Conservation (phyloP, 495 filamentous ascomycete species). For the Hypoxylon cercidicola region DNA sequence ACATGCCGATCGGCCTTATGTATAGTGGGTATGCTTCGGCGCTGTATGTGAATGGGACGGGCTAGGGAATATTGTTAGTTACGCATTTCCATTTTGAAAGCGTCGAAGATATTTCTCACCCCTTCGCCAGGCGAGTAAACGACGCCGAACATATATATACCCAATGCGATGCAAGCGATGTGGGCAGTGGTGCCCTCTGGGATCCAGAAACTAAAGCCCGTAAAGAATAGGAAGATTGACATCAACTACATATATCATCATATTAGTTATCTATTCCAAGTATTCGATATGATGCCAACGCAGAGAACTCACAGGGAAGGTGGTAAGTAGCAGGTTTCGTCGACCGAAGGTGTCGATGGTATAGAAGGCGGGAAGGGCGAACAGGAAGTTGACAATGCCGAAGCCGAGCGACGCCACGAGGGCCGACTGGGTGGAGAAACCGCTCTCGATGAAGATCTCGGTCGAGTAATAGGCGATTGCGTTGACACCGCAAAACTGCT, state of each 20-base stretch:
- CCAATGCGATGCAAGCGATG: conserved; percentile 70
- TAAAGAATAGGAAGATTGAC: conserved; percentile 76
- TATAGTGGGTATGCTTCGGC: conserved; percentile 84
- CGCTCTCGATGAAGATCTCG: conserved; percentile 69
- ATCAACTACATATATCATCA: conserved; percentile 62
- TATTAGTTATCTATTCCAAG: conserved; percentile 5
- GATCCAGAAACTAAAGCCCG: conserved; percentile 84
- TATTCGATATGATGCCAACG: not conserved
- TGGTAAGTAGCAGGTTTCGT: conserved; percentile 78
- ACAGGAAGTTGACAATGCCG: conserved; percentile 82
- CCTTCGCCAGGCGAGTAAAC: conserved; percentile 85
- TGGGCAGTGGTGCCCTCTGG: conserved; percentile 54
- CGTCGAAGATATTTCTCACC: conserved; percentile 13
- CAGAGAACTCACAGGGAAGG: conserved; percentile 70
- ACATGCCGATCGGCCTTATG: conserved; percentile 77
- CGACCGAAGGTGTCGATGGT: conserved; percentile 89
- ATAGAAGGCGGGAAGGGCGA: conserved; percentile 80
- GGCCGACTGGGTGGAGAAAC: conserved; percentile 65
- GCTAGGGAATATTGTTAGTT: conserved; percentile 43
- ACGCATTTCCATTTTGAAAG: not conserved
- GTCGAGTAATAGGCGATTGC: conserved; percentile 76
- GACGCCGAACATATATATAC: conserved; percentile 79
- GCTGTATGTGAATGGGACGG: conserved; percentile 85
- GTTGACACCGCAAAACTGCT: conserved; percentile 79
- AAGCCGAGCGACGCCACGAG: conserved; percentile 77